phyloP scores from a whole-genome alignment of 2,329 filamentous ascomycete genomes.

The Aulographum hederae region DNA sequence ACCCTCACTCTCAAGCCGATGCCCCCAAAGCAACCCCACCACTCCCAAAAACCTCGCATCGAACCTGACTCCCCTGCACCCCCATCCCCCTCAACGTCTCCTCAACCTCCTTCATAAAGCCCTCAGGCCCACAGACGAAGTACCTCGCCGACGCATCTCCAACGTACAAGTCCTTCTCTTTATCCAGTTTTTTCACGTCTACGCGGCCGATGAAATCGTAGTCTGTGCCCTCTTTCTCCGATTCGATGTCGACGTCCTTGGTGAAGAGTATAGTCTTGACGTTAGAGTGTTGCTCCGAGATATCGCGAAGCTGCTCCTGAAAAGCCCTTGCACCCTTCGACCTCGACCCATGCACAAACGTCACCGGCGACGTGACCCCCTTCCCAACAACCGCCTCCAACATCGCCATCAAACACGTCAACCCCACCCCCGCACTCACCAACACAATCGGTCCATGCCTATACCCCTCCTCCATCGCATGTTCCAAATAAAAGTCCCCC shows the following conservation, averaged over 20 bases:
- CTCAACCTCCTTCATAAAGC: constrained; percentile 48
- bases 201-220: constrained; percentile 42
- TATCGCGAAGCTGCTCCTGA: constrained; percentile 25
- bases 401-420: constrained; percentile 49
- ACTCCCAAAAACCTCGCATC: constrained; percentile 44
- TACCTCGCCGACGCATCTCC: constrained; percentile 40
- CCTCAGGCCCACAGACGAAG: constrained; percentile 51
- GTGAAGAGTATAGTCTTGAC: constrained; percentile 41
- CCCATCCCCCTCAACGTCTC: constrained; percentile 34
- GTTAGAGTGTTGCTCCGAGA: constrained; percentile 25
- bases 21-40: no score
- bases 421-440: constrained; percentile 49
- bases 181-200: constrained; percentile 36
- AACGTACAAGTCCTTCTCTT: constrained; percentile 35
- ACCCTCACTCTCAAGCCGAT: no score
- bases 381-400: constrained; percentile 33
- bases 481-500: constrained; percentile 42
- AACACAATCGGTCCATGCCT: constrained; percentile 39
- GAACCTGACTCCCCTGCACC: constrained; percentile 39
- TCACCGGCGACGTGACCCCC: constrained; percentile 28
- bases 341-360: constrained; percentile 44
- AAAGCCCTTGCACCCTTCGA: constrained; percentile 37
- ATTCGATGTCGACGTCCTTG: constrained; percentile 25
- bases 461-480: constrained; percentile 16
- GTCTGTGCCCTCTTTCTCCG: constrained; percentile 31